These are phyloP conservation scores for Pseudocercospora cruenta DNA, from an alignment of 2,329 filamentous ascomycete species.

Conservation along the genomic window DNA sequence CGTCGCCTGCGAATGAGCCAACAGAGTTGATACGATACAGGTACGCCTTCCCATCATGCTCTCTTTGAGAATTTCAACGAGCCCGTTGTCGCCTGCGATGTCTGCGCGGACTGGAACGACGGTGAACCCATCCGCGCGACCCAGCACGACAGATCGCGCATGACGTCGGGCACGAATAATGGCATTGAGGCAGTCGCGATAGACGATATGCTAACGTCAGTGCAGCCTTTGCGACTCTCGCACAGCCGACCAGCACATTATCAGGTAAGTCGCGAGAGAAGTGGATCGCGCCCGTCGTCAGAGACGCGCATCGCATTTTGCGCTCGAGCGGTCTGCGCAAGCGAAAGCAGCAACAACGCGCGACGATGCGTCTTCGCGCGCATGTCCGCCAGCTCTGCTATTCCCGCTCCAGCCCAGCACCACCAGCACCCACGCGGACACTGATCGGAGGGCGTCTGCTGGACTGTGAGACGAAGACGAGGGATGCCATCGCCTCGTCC, in stretches of 20 bases:
- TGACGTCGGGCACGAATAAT: conserved; percentile 9
- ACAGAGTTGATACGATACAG: conserved; percentile 14
- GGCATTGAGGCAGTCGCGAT: conserved; percentile 14
- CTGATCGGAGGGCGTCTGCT: too few relatives aligned
- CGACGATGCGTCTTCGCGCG: neutral
- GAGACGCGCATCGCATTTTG: neutral
- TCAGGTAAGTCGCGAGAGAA: neutral
- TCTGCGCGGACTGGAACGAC: conserved; percentile 6
- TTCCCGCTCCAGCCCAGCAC: neutral
- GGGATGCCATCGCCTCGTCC: neutral
- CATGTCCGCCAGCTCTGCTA: neutral
- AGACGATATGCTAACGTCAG: conserved; percentile 17
- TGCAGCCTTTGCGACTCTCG: neutral
- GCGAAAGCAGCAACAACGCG: neutral
- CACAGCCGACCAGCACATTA: neutral
- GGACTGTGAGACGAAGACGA: too few relatives aligned
- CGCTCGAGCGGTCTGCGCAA: neutral
- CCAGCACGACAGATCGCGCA: conserved; percentile 8
- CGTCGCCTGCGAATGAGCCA: conserved; percentile 11
- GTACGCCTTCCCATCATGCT: conserved; percentile 13
- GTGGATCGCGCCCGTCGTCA: neutral
- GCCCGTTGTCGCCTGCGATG: conserved; percentile 11
- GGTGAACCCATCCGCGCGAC: conserved; percentile 3
- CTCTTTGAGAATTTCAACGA: conserved; percentile 4
- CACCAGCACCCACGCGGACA: conserved; percentile 7